Base-by-base conservation (phyloP, 495 filamentous ascomycete species). In the Xylaria intraflava region DNA sequence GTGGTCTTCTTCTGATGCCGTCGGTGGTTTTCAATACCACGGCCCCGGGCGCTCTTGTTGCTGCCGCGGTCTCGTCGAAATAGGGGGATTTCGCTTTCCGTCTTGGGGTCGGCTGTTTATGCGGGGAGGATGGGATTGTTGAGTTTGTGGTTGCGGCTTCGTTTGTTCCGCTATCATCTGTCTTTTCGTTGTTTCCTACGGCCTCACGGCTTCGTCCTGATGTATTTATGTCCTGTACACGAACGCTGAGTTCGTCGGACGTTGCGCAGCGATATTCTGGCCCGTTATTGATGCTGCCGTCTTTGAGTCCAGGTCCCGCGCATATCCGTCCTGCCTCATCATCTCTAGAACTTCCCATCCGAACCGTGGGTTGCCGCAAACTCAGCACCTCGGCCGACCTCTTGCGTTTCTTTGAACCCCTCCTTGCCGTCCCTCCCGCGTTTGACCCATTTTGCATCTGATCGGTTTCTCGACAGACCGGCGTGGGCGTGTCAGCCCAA, bases 11-110 rank as follows among this genome's bases (percentile, higher is more conserved):
- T 3, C 66, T 72, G 19, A 49, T 20, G 29, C 44, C 39, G 53
- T 52, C 61, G 2, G 23, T 36, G 11, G 54, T 45, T 6, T 23
- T 3, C 23, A 49, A 22, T 26, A 39, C 52, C 1, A 30, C 7
- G 1, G 35, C n/a, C 2, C 30, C 22, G 6, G 59, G 29, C 16
- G 50, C 5, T 6, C 7, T 8, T 41, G 33, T 19, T 31, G 24
- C 10, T 47, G 23, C 30, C 11, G 26, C 1, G 10, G 30, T 60
- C 9, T 69, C 65, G 53, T 69, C 65, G 53, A 80, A 80, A 57
- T 76, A 80, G 17, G 68, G 76, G 0, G 78, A 80, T 45, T 67
- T 69, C 38, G 55, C 31, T 46, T 46, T 53, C 38, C 59, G 55
- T 42, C 53, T 61, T 9, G 57, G 49, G 14, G 53, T 55, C 11